These are phyloP conservation scores for Mycosphaerella sp. DNA, from an alignment of 2,329 filamentous ascomycete genomes.

Conservation along the genomic window DNA sequence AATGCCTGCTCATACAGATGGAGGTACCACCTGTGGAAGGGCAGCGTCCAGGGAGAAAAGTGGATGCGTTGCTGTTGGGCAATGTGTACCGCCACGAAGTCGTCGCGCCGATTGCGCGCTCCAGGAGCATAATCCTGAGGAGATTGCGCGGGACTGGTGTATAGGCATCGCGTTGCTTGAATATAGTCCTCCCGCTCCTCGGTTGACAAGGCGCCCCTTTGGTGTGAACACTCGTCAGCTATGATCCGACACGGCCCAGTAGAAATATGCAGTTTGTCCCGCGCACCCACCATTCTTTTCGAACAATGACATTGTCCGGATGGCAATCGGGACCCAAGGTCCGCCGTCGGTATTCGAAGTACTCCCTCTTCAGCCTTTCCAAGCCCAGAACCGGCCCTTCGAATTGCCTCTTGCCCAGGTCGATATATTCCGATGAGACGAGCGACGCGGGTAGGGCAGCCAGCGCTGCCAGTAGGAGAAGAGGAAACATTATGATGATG, in stretches of 20 bases:
- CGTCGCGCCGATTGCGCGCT: slow-evolving; percentile 24
- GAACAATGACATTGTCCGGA: slow-evolving; percentile 20
- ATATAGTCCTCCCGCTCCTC: slow-evolving; percentile 24
- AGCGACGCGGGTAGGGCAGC: neutral
- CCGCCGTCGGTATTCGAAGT: neutral
- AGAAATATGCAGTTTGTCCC: no score
- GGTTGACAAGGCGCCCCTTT: slow-evolving; percentile 21
- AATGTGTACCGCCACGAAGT: slow-evolving; percentile 28
- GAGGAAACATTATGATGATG: neutral
- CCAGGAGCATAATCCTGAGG: slow-evolving; percentile 12
- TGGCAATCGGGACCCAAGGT: slow-evolving; percentile 19
- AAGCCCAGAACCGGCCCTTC: neutral
- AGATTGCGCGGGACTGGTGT: slow-evolving; percentile 16
- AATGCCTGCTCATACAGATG: slow-evolving; percentile 41
- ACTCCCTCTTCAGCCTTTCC: neutral
- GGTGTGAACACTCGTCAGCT: neutral
- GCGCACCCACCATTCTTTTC: slow-evolving; percentile 23
- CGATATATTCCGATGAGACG: neutral
- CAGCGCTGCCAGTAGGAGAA: slow-evolving; percentile 2
- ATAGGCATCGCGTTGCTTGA: slow-evolving; percentile 23
- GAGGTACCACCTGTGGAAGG: slow-evolving; percentile 40
- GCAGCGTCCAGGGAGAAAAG: slow-evolving; percentile 26
- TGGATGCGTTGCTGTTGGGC: slow-evolving; percentile 20
- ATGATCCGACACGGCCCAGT: neutral
- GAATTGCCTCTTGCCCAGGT: neutral